phyloP scores from a whole-genome alignment of 306 rosid genomes.

The Nissolia schottii region DNA sequence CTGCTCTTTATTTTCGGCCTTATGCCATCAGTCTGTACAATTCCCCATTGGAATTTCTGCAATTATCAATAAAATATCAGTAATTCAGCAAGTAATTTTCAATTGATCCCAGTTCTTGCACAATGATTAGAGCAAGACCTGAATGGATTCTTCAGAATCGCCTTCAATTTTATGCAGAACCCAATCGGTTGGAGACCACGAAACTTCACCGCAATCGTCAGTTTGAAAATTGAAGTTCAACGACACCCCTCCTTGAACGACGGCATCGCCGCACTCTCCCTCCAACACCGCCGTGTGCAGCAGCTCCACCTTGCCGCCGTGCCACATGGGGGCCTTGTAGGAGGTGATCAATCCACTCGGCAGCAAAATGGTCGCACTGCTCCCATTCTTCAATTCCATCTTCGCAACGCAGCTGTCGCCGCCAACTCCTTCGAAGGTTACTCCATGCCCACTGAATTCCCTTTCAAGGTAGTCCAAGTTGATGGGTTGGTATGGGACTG shows the following conservation, averaged over 20 bases:
- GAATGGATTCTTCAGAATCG: slow-evolving; percentile 49
- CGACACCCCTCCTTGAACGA: slow-evolving; percentile 72
- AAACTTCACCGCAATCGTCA: slow-evolving; percentile 19
- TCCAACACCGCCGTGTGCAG: slow-evolving; percentile 64
- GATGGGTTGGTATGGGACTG: slow-evolving; percentile 63
- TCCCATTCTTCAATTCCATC: slow-evolving; percentile 66
- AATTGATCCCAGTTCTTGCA: no score
- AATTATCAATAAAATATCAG: no score
- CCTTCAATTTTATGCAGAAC: slow-evolving; percentile 51
- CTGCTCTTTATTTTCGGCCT: no score
- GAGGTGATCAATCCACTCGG: slow-evolving; percentile 83
- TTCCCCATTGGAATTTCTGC: no score
- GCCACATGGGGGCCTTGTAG: slow-evolving; percentile 87
- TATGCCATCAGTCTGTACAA: no score
- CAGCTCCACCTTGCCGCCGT: slow-evolving; percentile 70
- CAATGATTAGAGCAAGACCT: no score
- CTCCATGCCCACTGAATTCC: slow-evolving; percentile 86
- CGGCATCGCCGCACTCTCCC: slow-evolving; percentile 38
- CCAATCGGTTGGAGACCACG: slow-evolving; percentile 69
- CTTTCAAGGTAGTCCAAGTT: slow-evolving; percentile 60
- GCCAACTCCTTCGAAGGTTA: slow-evolving; percentile 67
- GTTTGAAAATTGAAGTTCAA: slow-evolving; percentile 37
- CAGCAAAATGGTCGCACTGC: slow-evolving; percentile 58
- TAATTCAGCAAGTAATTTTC: no score
- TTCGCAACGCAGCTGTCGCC: slow-evolving; percentile 57